Evolutionary conservation across 768 basidiomycete genomes (phyloP), one percentile per base, ranked within the genome.

Genomic region (Leccinum barrowsii): DNA sequence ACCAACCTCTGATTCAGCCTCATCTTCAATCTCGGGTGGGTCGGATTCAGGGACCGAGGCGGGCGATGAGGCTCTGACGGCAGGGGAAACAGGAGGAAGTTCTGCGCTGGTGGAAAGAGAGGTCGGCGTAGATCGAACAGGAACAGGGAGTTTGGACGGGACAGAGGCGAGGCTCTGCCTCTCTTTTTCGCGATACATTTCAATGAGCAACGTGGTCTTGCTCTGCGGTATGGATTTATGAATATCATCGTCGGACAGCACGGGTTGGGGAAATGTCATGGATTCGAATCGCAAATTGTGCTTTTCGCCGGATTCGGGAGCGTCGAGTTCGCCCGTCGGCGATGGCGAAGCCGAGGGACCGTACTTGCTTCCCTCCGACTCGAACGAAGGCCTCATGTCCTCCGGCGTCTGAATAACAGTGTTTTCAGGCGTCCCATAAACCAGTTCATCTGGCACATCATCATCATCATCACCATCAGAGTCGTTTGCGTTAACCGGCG

Each of bases 151-250:
- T 52, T 63, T 73, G 56, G 76, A 78, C 11, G 68, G 67, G 5
- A 26, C 5, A 28, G 53, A 22, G 21, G 37, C 1, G 44, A 61
- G 49, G 54, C 53, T 62, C 55, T 77, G 81, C 64, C 80, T 83
- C 77, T 85, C 89, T 67, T 68, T 66, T 74, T 92, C 87, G 52
- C 89, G 83, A 65, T 91, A 93, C 89, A 93, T 89, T 70, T 92
- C 89, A 63, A 92, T 93, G 52, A 93, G 77, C 2, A 85, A 82
- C 4, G 88, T 85, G 1, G 90, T 90, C 74, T 85, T 88, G 75
- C 84, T 85, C 37, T 76, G 73, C 13, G 75, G 58, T 17, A 65
- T 53, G 50, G 70, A 52, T 42, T 67, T 61, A 12, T 55, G 44
- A 13, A 42, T 32, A 35, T 72, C 62, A 13, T 63, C 40, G 32